These are phyloP conservation scores for Voacanga thouarsii DNA, from an alignment of 257 asterid genomes.

Conservation along the genomic window DNA sequence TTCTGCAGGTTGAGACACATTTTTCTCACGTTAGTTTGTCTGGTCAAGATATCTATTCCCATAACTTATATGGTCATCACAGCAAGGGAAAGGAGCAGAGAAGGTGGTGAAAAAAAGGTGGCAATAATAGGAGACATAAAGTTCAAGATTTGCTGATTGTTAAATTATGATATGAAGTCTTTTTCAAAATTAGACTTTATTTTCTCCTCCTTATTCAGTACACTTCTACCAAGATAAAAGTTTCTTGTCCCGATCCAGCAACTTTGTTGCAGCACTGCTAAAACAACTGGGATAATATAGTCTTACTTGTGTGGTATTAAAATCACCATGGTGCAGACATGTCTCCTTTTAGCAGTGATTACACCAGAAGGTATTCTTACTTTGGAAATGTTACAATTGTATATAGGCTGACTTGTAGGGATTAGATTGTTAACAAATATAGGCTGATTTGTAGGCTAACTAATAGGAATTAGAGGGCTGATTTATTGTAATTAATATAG, in stretches of 20 bases:
- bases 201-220: background rate
- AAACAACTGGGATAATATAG: too few relatives aligned
- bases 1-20: background rate
- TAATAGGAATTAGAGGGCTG: too few relatives aligned
- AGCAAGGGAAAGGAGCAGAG: background rate
- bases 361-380: background rate
- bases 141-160: too few relatives aligned
- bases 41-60: background rate
- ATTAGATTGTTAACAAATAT: too few relatives aligned
- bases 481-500: too few relatives aligned
- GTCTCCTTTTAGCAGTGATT: background rate
- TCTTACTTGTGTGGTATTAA: background rate
- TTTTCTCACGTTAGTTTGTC: background rate
- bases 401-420: too few relatives aligned
- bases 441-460: too few relatives aligned
- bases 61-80: background rate
- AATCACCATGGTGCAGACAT: background rate
- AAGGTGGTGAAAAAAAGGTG: background rate
- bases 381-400: too few relatives aligned
- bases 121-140: background rate
- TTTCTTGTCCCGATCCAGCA: too few relatives aligned
- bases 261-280: too few relatives aligned
- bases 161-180: background rate
- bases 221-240: background rate
- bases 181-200: background rate